Base-by-base conservation (phyloP, 2,329 filamentous ascomycete genomes). In the Volutella citrinella region DNA sequence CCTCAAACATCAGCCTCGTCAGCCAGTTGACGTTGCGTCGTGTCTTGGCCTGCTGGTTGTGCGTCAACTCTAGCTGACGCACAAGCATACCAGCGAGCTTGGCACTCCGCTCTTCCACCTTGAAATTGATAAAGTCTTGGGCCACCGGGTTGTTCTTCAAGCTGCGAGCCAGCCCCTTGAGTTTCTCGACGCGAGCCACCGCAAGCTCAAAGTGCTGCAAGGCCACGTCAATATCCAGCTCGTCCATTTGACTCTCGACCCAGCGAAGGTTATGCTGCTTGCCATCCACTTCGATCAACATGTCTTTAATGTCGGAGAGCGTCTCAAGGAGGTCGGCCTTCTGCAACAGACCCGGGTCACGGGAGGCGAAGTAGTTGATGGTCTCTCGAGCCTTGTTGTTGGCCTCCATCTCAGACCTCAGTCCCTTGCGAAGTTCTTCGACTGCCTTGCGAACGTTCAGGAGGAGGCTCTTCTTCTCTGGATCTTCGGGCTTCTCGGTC, bases 231-330 rank as follows among this genome's bases (percentile, higher is more conserved):
- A 97, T 97, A 55, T 98, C 93, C 6, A 98, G 77, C 55, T 95
- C 88, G 56, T 98, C 93, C 60, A 98, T 86, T 63, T 97, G 88
- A 32, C 82, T 80, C 59, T 98, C 93, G 0, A 98, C 88, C 88
- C 88, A 96, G 33, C 91, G 85, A 28, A 98, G 74, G 57, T 93
- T 96, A 57, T 97, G 88, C 60, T 96, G 90, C 54, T 95, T 95
- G 30, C 93, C 93, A 53, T 97, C 93, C 11, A 95, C 87, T 52
- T 98, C 93, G 48, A 98, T 90, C 35, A 95, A 77, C 66, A 95
- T 84, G 58, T 94, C 87, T 55, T 88, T 88, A 51, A 84, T 80
- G 43, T 82, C 80, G 3, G 87, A 88, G 9, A 89, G 64, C 7
- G 79, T 84, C 55, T 93, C 87, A 11, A 95, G 73, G 4, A 93